Evolutionary conservation across 768 basidiomycete species (phyloP), one percentile per base, ranked within the genome.

Genomic region (Collybia nuda): DNA sequence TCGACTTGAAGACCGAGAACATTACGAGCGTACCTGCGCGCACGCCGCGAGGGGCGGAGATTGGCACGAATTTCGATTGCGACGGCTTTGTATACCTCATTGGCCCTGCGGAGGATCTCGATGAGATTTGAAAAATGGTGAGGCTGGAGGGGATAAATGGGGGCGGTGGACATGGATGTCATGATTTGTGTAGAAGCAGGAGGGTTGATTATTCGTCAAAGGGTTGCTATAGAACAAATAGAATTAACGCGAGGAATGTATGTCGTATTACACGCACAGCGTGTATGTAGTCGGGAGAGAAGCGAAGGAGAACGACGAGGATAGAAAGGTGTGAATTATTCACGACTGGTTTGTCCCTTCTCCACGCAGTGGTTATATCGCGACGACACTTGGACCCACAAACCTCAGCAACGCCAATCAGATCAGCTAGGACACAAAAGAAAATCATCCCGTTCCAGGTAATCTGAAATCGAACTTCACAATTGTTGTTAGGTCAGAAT

Each of bases 21-120:
- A 11, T 52, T n/a, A n/a, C n/a, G 56, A 3, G 83, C 83, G 21
- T 67, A 76, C n/a, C 61, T 69, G 48, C 73, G 76, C 8, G 83
- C 83, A 56, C 77, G 78, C 52, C 70, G 55, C 0, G 77, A 77
- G 14, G 68, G 72, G 7, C 42, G 62, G 5, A 65, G 61, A 2
- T 65, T 51, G 19, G 55, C 56, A 43, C 80, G 78, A 21, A 69
- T 60, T 35, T 61, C 58, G 26, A 61, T 59, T 2, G 80, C 78
- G 47, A 78, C 61, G 17, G 53, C 56, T 26, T 56, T 37, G 61
- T 77, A 75, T 41, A 67, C 73, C 3, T 55, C 59, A 61, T 81
- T 82, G 40, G 81, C 68, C 22, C 58, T 52, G 15, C 69, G 73
- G 35, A 82, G 68, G 47, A 70, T 73, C 48, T 54, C 51, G 32